Base-by-base conservation (phyloP, 2,329 filamentous ascomycete genomes). In the Ceratocystiopsis minuta region DNA sequence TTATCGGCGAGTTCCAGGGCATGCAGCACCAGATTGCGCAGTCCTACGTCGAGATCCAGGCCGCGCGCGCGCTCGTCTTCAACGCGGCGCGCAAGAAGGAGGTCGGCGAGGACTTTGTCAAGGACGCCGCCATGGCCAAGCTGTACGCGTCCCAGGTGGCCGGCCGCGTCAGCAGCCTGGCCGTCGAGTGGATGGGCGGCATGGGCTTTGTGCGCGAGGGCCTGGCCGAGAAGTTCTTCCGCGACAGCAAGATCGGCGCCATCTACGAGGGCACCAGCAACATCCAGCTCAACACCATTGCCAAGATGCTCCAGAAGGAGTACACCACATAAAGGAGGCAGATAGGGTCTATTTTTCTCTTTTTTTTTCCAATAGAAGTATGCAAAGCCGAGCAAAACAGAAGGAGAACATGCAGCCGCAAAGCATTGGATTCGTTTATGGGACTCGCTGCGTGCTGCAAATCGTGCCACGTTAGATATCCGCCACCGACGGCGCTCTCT, bases 1-100 rank as follows among this genome's bases (percentile, higher is more conserved):
- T 93, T 42, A 79, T 98, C 46, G 90, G 90, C 54, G 83, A 92
- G 59, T 98, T 98, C 72, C 90, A 98, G 64, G 87, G 86, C 54
- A 96, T 98, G 90, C 88, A 96, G 66, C 87, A 95, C 67, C 90
- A 98, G 66, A 80, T 98, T 48, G 90, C 90, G 2, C 90, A 98
- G 64, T 80, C 86, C 1, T 96, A 88, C 65, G 84, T 81, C 18
- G 90, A 98, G 60, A 95, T 98, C 55, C 69, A 77, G 43, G 90
- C 90, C 28, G 90, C 90, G 1, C 78, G 90, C 40, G 85, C 86
- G 10, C 70, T 98, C 17, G 86, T 98, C 42, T 98, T 82, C 71
- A 98, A 96, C 55, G 90, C 90, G 3, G 80, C 90, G 2, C 78
- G 90, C 55, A 95, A 93, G 74, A 98, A 96, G 80, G 90, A 98